These are phyloP conservation scores for Falciphora oryzae DNA, from an alignment of 2,329 filamentous ascomycete genomes.

Conservation along the genomic window DNA sequence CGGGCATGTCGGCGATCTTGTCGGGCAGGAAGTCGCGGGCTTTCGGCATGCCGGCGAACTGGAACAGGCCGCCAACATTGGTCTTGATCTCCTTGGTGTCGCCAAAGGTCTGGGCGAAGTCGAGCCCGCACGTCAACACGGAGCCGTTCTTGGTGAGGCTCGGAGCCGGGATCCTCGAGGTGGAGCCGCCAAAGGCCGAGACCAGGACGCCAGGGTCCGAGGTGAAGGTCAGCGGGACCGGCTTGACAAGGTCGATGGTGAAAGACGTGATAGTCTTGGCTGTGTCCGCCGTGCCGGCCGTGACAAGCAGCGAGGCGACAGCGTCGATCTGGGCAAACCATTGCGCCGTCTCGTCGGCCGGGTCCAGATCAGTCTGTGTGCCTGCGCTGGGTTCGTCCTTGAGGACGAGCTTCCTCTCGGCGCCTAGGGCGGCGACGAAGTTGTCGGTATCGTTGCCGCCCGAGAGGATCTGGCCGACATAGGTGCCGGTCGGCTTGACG, in stretches of 20 bases:
- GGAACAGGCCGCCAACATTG: not conserved
- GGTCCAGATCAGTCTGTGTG: not conserved
- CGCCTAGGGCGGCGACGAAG: not conserved
- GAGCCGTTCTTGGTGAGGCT: not conserved
- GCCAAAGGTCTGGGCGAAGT: not conserved
- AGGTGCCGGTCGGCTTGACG: not conserved
- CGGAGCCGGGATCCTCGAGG: not conserved
- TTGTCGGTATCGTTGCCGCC: conserved; percentile 3
- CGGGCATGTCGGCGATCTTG: not conserved
- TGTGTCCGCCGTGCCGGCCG: not conserved
- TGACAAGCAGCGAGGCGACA: not conserved
- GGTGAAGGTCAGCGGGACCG: not conserved
- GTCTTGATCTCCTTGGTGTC: not conserved
- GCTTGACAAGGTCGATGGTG: not conserved
- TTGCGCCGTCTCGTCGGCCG: not conserved
- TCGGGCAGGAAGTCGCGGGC: not conserved
- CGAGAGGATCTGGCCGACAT: not conserved
- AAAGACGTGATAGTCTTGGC: not conserved
- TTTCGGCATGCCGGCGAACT: not conserved
- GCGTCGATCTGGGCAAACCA: conserved; percentile 1
- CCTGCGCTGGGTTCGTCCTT: not conserved
- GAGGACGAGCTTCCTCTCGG: not conserved
- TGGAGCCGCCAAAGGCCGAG: not conserved
- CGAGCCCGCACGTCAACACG: not conserved
- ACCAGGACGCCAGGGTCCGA: not conserved